Percentiles rank a stretch among this genome's conserved stretches.
Evolutionary conservation across 169 alveolate genomes (phyloP).

Genomic region (Perkinsus olseni): DNA sequence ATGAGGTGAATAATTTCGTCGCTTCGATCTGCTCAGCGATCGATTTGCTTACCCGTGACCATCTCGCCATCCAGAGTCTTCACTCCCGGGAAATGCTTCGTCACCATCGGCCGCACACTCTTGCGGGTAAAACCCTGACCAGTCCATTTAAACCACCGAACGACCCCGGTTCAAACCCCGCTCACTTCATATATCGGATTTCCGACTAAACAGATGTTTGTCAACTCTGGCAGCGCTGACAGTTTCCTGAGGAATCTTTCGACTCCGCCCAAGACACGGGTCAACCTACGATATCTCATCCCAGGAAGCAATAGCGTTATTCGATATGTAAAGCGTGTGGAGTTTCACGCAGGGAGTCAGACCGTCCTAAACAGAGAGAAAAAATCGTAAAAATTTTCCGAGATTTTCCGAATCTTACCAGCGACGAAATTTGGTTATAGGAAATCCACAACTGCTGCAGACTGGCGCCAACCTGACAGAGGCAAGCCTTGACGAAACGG

Average conservation of each 20-base stretch:
- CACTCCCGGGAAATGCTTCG: constrained; percentile 19
- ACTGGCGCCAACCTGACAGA: constrained; percentile 51
- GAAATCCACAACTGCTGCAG: constrained; percentile 73
- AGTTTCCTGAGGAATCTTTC: background rate
- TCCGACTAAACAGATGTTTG: constrained; percentile 34
- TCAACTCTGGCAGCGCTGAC: constrained; percentile 26
- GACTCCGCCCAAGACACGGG: background rate
- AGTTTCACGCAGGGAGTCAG: constrained; percentile 66
- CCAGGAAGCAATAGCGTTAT: constrained; percentile 64
- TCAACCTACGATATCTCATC: constrained; percentile 33
- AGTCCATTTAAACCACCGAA: background rate
- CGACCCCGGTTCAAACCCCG: background rate
- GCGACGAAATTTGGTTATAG: constrained; percentile 66
- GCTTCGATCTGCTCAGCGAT: too few relatives aligned
- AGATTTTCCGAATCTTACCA: constrained; percentile 25
- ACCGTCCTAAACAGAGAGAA: constrained; percentile 38
- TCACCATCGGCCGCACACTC: constrained; percentile 11
- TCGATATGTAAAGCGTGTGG: constrained; percentile 64
- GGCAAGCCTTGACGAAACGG: too few relatives aligned
- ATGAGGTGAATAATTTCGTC: too few relatives aligned
- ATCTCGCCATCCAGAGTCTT: constrained; percentile 29
- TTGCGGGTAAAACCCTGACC: background rate
- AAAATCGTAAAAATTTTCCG: background rate
- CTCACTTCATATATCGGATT: constrained; percentile 40
- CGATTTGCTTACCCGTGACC: constrained; percentile 9